Conservation (phyloP, 106 monocot genomes). For the Dactylorhiza incarnata region DNA sequence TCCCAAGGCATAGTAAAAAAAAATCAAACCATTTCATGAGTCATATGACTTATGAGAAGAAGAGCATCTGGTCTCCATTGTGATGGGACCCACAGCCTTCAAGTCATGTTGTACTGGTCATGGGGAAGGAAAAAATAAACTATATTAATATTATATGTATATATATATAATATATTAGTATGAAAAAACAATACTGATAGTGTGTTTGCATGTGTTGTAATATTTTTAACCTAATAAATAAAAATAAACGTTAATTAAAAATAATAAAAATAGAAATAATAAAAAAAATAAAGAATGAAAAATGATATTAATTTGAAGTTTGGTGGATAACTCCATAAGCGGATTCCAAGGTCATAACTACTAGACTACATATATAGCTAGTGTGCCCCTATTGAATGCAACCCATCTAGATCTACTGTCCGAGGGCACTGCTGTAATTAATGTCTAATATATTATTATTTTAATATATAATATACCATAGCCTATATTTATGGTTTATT, state of each 20-base stretch:
- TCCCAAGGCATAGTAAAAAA: constrained; percentile 3
- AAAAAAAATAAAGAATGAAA: no score
- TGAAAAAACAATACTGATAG: neutral
- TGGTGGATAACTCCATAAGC: neutral
- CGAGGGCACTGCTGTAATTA: neutral
- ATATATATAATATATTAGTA: neutral
- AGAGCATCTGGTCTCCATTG: constrained; percentile 3
- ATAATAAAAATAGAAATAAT: no score
- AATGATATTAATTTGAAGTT: neutral
- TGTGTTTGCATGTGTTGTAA: no score
- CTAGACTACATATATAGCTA: neutral
- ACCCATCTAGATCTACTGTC: neutral
- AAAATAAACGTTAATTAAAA: no score
- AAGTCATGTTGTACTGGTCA: neutral
- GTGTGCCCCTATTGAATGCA: neutral
- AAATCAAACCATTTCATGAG: neutral
- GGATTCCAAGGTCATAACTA: neutral
- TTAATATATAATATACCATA: neutral
- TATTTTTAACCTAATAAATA: no score
- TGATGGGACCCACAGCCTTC: constrained; percentile 3
- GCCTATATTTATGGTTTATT: no score
- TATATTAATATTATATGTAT: neutral
- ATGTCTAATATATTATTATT: neutral
- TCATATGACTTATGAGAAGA: no score
- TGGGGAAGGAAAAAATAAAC: neutral